Conservation (phyloP, 352 stramenopile genomes). For the Phytopythium montanum region DNA sequence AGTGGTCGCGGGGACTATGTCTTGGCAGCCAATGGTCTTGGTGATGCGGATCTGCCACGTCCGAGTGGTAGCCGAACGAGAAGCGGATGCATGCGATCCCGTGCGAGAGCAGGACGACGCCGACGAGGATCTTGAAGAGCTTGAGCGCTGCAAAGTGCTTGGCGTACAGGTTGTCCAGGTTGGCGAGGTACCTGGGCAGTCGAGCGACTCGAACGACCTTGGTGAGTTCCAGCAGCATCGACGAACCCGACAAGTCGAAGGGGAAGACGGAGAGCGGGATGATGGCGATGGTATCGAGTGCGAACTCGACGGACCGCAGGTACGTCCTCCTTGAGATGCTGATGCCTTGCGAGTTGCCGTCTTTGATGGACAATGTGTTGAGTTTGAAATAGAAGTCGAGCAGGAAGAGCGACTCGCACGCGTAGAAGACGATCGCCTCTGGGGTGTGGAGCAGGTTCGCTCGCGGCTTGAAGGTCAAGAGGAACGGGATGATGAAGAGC, state of each 20-base stretch:
- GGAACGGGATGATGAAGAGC: constrained; percentile 40
- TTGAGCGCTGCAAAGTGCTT: constrained; percentile 54
- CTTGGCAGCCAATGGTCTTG: constrained; percentile 36
- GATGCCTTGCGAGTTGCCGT: constrained; percentile 29
- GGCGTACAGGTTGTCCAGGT: constrained; percentile 51
- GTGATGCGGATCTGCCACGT: constrained; percentile 15
- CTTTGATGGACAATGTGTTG: constrained; percentile 49
- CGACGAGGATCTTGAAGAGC: constrained; percentile 40
- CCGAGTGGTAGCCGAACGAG: constrained; percentile 32
- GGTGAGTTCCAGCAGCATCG: constrained; percentile 34
- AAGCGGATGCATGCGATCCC: constrained; percentile 45
- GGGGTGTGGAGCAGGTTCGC: constrained; percentile 1
- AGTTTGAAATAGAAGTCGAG: constrained; percentile 54
- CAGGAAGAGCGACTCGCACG: constrained; percentile 38
- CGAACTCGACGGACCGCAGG: constrained; percentile 42
- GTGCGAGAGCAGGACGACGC: constrained; percentile 37
- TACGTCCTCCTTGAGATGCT: constrained; percentile 28
- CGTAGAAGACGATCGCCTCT: constrained; percentile 29
- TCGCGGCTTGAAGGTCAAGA: constrained; percentile 37
- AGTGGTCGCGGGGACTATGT: constrained; percentile 5
- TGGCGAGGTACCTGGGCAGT: constrained; percentile 35
- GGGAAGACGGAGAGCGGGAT: constrained; percentile 28
- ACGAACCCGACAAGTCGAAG: constrained; percentile 7
- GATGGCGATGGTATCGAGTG: constrained; percentile 35
- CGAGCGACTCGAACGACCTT: constrained; percentile 34